A percentile compares a stretch with the other conserved stretches of the same genome.
Conservation (phyloP, 2,329 filamentous ascomycete genomes). For the Botrytis elliptica region DNA sequence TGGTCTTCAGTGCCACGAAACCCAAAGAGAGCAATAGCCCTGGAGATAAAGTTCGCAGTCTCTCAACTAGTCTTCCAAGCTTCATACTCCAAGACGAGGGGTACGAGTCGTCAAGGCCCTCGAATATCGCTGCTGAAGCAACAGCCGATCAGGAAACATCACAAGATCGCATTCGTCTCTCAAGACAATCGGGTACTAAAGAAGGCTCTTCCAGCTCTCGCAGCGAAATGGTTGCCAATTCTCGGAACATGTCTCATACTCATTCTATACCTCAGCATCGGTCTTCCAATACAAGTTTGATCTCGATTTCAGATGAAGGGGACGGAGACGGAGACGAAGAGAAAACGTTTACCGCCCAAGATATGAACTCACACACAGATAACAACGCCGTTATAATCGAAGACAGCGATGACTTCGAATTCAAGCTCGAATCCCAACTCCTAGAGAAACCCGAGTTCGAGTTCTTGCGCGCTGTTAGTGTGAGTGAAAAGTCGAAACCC, state of each 20-base stretch:
- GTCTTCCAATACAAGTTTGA: not conserved
- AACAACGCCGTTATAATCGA: conserved; percentile 14
- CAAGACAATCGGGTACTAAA: too few species aligned
- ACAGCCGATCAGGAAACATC: not conserved
- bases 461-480: conserved; percentile 16
- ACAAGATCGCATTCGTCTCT: too few species aligned
- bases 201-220: not conserved
- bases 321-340: not conserved
- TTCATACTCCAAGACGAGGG: not conserved
- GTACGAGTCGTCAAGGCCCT: not conserved
- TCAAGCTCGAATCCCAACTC: conserved; percentile 5
- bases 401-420: conserved; percentile 19
- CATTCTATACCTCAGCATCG: not conserved
- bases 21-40: not conserved
- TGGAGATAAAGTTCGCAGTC: not conserved
- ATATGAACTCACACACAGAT: not conserved
- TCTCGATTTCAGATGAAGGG: not conserved
- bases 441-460: conserved; percentile 5
- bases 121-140: not conserved
- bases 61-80: not conserved
- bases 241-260: not conserved
- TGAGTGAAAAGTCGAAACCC: conserved; percentile 18
- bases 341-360: not conserved
- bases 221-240: not conserved
- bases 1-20: not conserved